Conservation (phyloP, 2,329 filamentous ascomycete genomes). For the Colletotrichum salicis region DNA sequence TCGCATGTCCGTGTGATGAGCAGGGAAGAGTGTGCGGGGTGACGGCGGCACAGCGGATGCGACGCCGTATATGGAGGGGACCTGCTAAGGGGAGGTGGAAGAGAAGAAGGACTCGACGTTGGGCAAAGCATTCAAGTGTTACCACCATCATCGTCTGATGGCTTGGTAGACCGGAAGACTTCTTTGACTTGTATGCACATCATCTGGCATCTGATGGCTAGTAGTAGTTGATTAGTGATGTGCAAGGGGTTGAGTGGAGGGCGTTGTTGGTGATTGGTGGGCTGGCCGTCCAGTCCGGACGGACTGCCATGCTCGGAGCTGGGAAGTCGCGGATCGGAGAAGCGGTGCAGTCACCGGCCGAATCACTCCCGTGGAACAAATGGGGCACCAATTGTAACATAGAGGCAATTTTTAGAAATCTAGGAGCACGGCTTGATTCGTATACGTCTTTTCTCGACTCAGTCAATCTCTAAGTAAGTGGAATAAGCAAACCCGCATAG, state of each 20-base stretch:
- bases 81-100: not conserved
- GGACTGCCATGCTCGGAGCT: not conserved
- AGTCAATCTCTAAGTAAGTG: too few species aligned
- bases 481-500: too few species aligned
- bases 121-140: not conserved
- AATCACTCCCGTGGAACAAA: not conserved
- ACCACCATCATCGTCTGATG: too few species aligned
- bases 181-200: slow-evolving; percentile 8
- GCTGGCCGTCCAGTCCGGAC: not conserved
- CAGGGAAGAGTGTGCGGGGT: not conserved
- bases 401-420: not conserved
- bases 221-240: not conserved
- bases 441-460: too few species aligned
- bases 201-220: not conserved
- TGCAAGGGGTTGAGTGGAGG: not conserved
- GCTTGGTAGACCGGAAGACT: not conserved
- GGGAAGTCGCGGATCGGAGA: not conserved
- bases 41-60: not conserved
- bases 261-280: not conserved
- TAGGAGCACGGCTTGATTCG: too few species aligned
- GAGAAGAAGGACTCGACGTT: not conserved
- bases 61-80: too few species aligned
- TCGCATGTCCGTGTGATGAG: not conserved
- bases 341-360: not conserved
- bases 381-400: not conserved